phyloP scores from a whole-genome alignment of 768 basidiomycete species.

The Boletus huronensis region DNA sequence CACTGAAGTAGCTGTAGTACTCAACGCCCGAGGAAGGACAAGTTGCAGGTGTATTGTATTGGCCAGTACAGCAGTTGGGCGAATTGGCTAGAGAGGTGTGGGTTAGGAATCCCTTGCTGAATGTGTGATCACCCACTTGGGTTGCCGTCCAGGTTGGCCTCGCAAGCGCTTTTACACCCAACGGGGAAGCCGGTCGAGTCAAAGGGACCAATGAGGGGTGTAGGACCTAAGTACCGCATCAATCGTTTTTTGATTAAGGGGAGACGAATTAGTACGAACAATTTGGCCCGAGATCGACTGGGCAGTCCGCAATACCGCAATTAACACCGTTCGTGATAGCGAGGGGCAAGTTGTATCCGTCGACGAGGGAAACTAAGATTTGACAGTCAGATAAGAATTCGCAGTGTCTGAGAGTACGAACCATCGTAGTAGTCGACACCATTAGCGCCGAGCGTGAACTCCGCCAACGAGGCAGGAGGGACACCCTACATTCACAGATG shows the following conservation, averaged over 20 bases:
- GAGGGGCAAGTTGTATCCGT: conserved; percentile 63
- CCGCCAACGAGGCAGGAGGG: conserved; percentile 68
- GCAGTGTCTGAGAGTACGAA: conserved; percentile 20
- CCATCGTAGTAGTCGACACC: conserved; percentile 60
- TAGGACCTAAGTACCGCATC: conserved; percentile 39
- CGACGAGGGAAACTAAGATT: conserved; percentile 55
- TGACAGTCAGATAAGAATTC: neutral
- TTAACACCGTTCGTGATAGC: conserved; percentile 52
- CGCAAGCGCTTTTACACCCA: conserved; percentile 61
- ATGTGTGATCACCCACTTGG: conserved; percentile 21
- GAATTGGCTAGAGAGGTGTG: conserved; percentile 43
- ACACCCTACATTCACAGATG: conserved; percentile 39
- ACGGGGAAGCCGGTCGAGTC: conserved; percentile 52
- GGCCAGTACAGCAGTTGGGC: conserved; percentile 63
- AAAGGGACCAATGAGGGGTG: conserved; percentile 48
- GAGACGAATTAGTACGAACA: conserved; percentile 35
- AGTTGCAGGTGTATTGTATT: conserved; percentile 46
- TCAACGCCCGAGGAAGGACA: conserved; percentile 49
- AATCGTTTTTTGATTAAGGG: neutral
- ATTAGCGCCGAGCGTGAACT: conserved; percentile 54
- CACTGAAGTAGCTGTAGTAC: conserved; percentile 48
- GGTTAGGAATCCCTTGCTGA: neutral
- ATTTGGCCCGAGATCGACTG: conserved; percentile 57
- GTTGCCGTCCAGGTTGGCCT: conserved; percentile 35
- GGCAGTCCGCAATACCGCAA: conserved; percentile 54